Conservation (phyloP, 2,329 filamentous ascomycete species). For the Apiospora arundinis region DNA sequence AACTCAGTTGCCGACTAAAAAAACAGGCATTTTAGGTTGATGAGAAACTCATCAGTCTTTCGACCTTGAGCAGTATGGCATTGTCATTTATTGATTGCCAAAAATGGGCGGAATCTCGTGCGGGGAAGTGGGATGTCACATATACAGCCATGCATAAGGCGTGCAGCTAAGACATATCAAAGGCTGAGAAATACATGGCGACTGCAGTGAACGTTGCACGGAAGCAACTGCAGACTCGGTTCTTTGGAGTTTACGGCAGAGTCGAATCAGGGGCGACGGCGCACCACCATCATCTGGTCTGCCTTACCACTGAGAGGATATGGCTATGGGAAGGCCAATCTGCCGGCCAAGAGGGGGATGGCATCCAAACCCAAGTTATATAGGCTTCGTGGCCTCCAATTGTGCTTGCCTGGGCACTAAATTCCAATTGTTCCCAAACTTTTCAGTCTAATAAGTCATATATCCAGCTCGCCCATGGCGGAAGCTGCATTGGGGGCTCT, state of each 20-base stretch:
- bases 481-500: slow-evolving; percentile 26
- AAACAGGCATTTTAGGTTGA: background rate
- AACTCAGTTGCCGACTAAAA: background rate
- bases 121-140: slow-evolving; percentile 9
- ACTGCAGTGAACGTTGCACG: background rate
- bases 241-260: background rate
- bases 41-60: background rate
- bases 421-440: background rate
- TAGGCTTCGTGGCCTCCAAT: background rate
- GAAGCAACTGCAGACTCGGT: slow-evolving; percentile 1
- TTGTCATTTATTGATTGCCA: background rate
- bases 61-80: background rate
- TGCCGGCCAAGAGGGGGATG: background rate
- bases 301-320: background rate
- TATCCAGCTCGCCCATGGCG: background rate
- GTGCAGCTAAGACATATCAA: slow-evolving; percentile 4
- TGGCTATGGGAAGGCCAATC: background rate
- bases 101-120: background rate
- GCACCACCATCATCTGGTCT: background rate
- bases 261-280: background rate
- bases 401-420: no score
- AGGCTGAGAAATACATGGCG: background rate
- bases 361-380: background rate
- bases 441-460: background rate
- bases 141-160: background rate